phyloP scores from a whole-genome alignment of 805 yeast species.

The Yarrowia divulgata region DNA sequence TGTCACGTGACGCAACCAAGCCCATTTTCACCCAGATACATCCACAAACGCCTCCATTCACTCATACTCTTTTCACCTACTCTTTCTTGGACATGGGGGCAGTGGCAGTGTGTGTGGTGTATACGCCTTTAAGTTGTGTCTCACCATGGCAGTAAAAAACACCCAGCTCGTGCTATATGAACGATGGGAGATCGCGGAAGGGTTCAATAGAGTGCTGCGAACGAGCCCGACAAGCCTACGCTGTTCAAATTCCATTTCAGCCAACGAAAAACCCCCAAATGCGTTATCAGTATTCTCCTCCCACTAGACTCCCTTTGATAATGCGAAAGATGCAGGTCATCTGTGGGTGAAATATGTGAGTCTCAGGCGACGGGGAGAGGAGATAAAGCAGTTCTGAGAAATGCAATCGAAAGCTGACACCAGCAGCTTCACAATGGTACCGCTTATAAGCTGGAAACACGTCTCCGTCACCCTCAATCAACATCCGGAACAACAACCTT shows the following conservation, averaged over 20 bases:
- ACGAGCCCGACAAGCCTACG: not conserved
- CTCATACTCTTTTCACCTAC: not conserved
- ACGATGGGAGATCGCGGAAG: not conserved
- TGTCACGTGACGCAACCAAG: not conserved
- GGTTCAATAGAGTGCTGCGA: not conserved
- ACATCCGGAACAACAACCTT: not conserved
- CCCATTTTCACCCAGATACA: not conserved
- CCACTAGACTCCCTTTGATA: not conserved
- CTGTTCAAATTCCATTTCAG: not conserved
- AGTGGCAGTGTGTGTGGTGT: not conserved
- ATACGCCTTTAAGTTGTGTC: constrained; percentile 11
- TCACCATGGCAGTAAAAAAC: not conserved
- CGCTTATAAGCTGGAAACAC: not conserved
- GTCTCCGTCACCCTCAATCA: not conserved
- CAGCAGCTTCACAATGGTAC: not conserved
- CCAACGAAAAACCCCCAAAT: not conserved
- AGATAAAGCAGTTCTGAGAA: not conserved
- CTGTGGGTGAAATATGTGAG: too few relatives aligned
- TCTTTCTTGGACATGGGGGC: too few relatives aligned
- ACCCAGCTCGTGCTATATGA: not conserved
- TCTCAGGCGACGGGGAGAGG: too few relatives aligned
- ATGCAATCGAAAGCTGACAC: not conserved
- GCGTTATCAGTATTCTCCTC: constrained; percentile 1
- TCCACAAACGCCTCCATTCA: not conserved
- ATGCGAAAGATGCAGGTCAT: constrained; percentile 27